Evolutionary conservation across 768 basidiomycete species (phyloP).

Genomic region (Rhodotorula graminis): DNA sequence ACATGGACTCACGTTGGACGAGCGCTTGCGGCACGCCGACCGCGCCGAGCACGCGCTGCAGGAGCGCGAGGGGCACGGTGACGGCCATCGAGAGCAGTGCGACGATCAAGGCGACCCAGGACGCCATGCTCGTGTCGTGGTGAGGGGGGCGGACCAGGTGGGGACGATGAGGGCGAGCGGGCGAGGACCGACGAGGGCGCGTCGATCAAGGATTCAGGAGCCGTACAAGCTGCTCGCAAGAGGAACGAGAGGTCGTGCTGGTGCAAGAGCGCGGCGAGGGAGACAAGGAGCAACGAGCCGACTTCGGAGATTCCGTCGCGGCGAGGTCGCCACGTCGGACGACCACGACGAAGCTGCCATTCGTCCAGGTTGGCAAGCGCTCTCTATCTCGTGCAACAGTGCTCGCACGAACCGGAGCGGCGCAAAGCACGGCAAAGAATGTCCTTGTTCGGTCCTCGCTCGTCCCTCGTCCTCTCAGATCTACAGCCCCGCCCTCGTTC

Average conservation of each 20-base stretch:
- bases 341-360: no score
- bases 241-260: no score
- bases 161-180: not conserved
- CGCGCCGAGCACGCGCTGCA: not conserved
- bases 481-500: no score
- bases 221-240: not conserved
- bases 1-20: not conserved
- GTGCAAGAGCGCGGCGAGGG: no score
- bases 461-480: not conserved
- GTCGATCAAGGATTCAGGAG: no score
- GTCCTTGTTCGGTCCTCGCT: not conserved
- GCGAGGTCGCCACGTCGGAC: no score
- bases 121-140: not conserved
- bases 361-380: no score
- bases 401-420: no score
- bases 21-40: not conserved
- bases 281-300: no score
- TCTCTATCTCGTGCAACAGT: no score
- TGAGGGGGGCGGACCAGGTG: not conserved
- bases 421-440: not conserved
- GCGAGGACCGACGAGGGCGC: not conserved
- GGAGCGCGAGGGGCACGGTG: not conserved
- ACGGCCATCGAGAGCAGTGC: not conserved
- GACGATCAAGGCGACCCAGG: not conserved
- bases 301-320: no score